These are phyloP conservation scores for Fusarium poae DNA, from an alignment of 2,329 filamentous ascomycete genomes.

Conservation along the genomic window DNA sequence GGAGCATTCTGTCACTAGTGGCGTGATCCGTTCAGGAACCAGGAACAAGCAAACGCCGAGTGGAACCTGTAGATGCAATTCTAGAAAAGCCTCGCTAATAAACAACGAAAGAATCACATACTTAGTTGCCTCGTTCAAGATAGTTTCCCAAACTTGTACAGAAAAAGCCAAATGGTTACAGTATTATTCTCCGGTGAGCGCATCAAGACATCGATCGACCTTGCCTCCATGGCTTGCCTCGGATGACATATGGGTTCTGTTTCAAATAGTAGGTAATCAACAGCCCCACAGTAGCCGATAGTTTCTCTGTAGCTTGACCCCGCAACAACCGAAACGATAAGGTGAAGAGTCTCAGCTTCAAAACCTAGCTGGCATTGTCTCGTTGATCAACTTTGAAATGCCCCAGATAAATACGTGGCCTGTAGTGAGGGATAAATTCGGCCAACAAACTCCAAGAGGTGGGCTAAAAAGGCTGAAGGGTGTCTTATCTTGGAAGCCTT, in stretches of 20 bases:
- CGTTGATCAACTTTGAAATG: constrained; percentile 6
- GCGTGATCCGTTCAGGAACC: constrained; percentile 40
- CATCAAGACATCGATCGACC: background rate
- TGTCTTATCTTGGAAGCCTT: constrained; percentile 3
- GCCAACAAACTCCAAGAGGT: constrained; percentile 1
- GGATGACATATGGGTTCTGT: constrained; percentile 19
- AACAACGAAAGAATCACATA: background rate
- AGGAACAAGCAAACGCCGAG: constrained; percentile 39
- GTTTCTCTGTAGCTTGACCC: constrained; percentile 17
- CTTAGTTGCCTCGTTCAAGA: background rate
- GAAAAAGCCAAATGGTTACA: background rate
- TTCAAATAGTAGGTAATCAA: constrained; percentile 10
- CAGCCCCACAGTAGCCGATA: constrained; percentile 3
- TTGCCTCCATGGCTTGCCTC: constrained; percentile 5
- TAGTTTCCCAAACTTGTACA: background rate
- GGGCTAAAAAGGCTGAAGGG: constrained; percentile 1
- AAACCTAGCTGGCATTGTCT: constrained; percentile 13
- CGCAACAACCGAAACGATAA: constrained; percentile 20
- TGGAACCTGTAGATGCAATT: constrained; percentile 19
- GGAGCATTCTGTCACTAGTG: constrained; percentile 19
- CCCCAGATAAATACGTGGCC: constrained; percentile 3
- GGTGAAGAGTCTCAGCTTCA: constrained; percentile 20
- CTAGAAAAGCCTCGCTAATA: constrained; percentile 20
- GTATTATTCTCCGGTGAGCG: constrained; percentile 1
- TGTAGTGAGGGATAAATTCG: background rate